Evolutionary conservation across 768 basidiomycete genomes (phyloP), one percentile per base, ranked within the genome.

Genomic region (Leccinum subgranulosum): DNA sequence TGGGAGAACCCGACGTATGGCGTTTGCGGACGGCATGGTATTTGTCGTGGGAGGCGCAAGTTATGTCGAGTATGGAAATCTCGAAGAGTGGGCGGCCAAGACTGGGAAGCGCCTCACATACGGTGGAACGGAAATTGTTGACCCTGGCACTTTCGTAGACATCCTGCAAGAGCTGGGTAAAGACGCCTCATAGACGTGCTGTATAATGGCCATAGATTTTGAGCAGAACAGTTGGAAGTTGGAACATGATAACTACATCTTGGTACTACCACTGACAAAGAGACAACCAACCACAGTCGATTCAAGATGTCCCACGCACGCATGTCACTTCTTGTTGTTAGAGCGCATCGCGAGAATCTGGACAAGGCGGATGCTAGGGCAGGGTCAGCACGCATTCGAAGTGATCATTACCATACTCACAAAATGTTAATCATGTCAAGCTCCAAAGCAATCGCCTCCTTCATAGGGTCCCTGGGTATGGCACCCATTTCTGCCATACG

Each of bases 21-120:
- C 89, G 15, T 98, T 95, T 70, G 76, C 80, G 3, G 96, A 98
- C 60, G 87, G 91, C 14, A 84, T 92, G 66, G 88, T 99, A 3
- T 99, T 99, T 64, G 78, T 98, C 29, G 95, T 99, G 3, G 97
- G 97, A 8, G 97, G 97, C 1, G 97, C 94, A 4, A 90, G 94
- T 15, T 96, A 98, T 67, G 94, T 98, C 52, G 97, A 99, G 75
- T 98, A 95, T 64, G 94, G 94, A 5, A 98, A 98, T 71, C 74
- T 99, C 58, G 86, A 90, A 71, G 96, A 98, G 73, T 97, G 95
- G 94, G 91, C 92, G 4, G 75, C 73, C 53, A 86, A 84, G 74
- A 84, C 85, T 6, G 92, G 91, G 14, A 92, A 93, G 73, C 79
- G 84, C 60, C 84, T 98, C 47, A 90, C 92, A 34, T 99, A 99